phyloP scores from a whole-genome alignment of 768 basidiomycete species.

The Russula griseocarnosa region DNA sequence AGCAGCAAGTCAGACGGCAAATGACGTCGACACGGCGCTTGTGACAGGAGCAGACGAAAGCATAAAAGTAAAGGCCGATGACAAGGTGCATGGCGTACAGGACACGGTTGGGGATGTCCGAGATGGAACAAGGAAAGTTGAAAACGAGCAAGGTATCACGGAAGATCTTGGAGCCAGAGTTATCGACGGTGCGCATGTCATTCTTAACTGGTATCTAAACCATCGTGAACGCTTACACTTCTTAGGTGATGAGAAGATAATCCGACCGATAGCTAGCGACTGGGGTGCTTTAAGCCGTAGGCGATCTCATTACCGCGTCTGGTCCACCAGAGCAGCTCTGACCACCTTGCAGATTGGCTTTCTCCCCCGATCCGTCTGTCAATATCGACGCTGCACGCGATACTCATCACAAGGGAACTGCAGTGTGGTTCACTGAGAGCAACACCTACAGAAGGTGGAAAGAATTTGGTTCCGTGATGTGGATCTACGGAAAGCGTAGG shows the following conservation, averaged over 20 bases:
- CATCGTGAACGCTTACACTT: background rate
- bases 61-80: too few relatives aligned
- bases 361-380: conserved; percentile 1
- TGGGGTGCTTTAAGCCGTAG: background rate
- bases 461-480: background rate
- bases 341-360: background rate
- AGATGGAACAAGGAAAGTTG: background rate
- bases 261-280: background rate
- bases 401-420: background rate
- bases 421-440: background rate
- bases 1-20: background rate
- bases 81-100: too few relatives aligned
- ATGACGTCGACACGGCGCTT: background rate
- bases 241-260: background rate
- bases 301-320: background rate
- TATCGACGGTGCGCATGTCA: conserved; percentile 1
- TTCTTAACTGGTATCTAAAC: background rate
- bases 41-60: too few relatives aligned
- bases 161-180: background rate
- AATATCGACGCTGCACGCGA: background rate
- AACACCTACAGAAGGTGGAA: background rate
- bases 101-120: background rate
- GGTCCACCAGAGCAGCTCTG: background rate
- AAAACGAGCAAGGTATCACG: background rate
- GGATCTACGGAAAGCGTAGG: conserved; percentile 2